phyloP scores from a whole-genome alignment of 352 stramenopile genomes.

The Phytophthora uliginosa region DNA sequence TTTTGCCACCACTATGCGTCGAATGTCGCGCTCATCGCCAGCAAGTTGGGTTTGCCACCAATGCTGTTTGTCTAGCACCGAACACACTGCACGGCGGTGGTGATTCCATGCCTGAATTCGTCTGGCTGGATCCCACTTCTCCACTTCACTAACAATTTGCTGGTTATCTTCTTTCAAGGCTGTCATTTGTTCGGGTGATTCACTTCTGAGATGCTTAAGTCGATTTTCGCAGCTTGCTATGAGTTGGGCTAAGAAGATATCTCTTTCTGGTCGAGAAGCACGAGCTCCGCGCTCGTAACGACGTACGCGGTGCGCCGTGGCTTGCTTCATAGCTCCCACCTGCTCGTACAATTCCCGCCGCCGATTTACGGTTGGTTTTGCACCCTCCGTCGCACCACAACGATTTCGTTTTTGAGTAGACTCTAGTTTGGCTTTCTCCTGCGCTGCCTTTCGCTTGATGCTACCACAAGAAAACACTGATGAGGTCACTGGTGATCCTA shows the following conservation, averaged over 20 bases:
- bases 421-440: conserved; percentile 28
- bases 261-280: conserved; percentile 12
- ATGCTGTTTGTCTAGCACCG: conserved; percentile 42
- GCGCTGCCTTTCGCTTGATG: conserved; percentile 30
- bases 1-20: conserved; percentile 36
- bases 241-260: conserved; percentile 37
- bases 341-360: conserved; percentile 58
- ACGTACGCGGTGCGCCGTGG: conserved; percentile 34
- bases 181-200: conserved; percentile 31
- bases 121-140: conserved; percentile 26
- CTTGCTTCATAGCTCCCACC: conserved; percentile 42
- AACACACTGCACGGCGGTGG: conserved; percentile 45
- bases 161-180: conserved; percentile 16
- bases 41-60: conserved; percentile 70
- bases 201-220: conserved; percentile 39
- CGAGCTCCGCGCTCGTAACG: conserved; percentile 25
- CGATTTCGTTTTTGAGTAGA: conserved; percentile 12
- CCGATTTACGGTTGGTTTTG: conserved; percentile 15
- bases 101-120: conserved; percentile 48
- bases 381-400: background rate
- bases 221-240: conserved; percentile 56
- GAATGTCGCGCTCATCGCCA: conserved; percentile 59
- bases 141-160: conserved; percentile 4
- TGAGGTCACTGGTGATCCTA: background rate
- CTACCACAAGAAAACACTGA: conserved; percentile 15